These are phyloP conservation scores for Trypanosoma lewisi DNA, from an alignment of 208 protist genomes.

Conservation along the genomic window DNA sequence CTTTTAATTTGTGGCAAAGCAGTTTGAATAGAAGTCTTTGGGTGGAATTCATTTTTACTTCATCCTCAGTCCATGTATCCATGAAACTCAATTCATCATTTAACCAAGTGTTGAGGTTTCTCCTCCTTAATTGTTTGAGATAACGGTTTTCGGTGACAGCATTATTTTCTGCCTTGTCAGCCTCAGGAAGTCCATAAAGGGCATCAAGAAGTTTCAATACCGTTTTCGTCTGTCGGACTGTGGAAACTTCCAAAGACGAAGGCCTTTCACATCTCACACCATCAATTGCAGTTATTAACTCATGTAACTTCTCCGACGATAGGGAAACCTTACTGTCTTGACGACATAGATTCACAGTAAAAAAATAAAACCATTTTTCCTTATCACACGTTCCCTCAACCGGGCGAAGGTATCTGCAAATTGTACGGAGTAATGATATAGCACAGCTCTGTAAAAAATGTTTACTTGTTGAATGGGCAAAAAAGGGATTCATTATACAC, in stretches of 20 bases:
- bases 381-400: conserved; percentile 14
- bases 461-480: conserved; percentile 48
- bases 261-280: conserved; percentile 23
- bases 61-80: conserved; percentile 28
- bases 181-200: conserved; percentile 81
- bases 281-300: conserved; percentile 31
- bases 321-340: conserved; percentile 46
- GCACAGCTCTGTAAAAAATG: conserved; percentile 52
- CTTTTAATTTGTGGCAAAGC: conserved; percentile 71
- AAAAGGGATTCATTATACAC: conserved; percentile 37
- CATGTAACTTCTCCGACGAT: conserved; percentile 62
- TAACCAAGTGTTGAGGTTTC: conserved; percentile 74
- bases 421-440: conserved; percentile 48
- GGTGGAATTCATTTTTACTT: conserved; percentile 25
- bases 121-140: conserved; percentile 69
- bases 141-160: conserved; percentile 70
- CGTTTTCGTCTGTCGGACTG: conserved; percentile 55
- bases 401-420: conserved; percentile 13
- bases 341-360: conserved; percentile 35
- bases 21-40: conserved; percentile 74
- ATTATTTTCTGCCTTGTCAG: conserved; percentile 58
- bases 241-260: conserved; percentile 41
- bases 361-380: conserved; percentile 11
- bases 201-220: conserved; percentile 66
- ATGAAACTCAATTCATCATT: conserved; percentile 45